Conservation (phyloP, 177 flowering plant species). For the Telopea speciosissima region DNA sequence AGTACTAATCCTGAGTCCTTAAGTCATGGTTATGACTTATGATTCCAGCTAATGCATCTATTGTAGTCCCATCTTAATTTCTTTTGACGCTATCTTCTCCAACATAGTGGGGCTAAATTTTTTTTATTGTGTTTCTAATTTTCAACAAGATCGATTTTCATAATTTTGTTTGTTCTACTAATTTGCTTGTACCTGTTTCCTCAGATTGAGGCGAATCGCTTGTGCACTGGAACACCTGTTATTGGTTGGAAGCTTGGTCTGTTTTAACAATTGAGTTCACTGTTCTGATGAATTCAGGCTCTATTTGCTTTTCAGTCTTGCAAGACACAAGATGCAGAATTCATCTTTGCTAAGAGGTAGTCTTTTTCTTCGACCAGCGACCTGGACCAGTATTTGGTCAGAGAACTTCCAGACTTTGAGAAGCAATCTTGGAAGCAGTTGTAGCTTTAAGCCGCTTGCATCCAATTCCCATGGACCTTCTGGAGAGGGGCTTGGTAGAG, state of each 20-base stretch:
- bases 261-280: slow-evolving; percentile 10
- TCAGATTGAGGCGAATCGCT: slow-evolving; percentile 6
- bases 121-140: not conserved
- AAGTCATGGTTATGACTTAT: not conserved
- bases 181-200: not conserved
- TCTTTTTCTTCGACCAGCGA: slow-evolving; percentile 8
- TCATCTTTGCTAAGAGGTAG: slow-evolving; percentile 15
- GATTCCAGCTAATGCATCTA: not conserved
- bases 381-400: slow-evolving; percentile 38
- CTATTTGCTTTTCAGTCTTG: slow-evolving; percentile 50
- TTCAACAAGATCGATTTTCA: not conserved
- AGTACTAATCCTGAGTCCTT: not conserved
- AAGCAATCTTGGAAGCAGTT: slow-evolving; percentile 15
- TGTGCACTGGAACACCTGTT: slow-evolving; percentile 14
- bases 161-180: not conserved
- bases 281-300: slow-evolving; percentile 29
- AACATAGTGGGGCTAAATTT: not conserved
- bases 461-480: slow-evolving; percentile 25
- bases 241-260: not conserved
- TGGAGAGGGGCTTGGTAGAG: slow-evolving; percentile 26
- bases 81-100: not conserved
- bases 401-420: slow-evolving; percentile 28
- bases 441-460: slow-evolving; percentile 26
- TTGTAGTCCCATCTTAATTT: not conserved
- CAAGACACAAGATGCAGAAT: slow-evolving; percentile 46